These are phyloP conservation scores for Yamadazyma dendronema DNA, from an alignment of 1,139 yeast species.

Conservation along the genomic window DNA sequence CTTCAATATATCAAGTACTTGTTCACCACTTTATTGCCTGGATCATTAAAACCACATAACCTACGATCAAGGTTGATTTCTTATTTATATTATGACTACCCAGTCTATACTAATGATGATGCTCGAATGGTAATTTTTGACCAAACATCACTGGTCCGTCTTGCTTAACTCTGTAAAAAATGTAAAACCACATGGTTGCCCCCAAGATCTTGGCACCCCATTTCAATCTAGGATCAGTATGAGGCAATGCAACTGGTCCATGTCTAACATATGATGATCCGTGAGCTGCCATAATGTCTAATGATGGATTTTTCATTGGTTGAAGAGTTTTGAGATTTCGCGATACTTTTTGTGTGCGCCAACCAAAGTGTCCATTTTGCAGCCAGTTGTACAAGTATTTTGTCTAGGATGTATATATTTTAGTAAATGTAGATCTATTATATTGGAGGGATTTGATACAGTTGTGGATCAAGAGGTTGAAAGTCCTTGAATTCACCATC, in stretches of 20 bases:
- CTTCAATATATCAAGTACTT: no score
- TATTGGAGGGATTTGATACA: constrained; percentile 9
- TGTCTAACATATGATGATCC: constrained; percentile 49
- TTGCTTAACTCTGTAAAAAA: constrained; percentile 73
- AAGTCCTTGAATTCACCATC: constrained; percentile 11
- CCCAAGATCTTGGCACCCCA: constrained; percentile 67
- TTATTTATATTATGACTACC: background rate
- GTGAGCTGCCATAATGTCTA: constrained; percentile 37
- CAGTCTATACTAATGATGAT: constrained; percentile 22
- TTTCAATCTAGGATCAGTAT: constrained; percentile 52
- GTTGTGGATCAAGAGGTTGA: constrained; percentile 11
- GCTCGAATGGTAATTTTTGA: constrained; percentile 42
- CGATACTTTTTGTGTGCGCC: no score
- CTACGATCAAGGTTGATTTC: no score
- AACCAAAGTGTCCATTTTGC: no score
- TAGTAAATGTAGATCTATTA: no score
- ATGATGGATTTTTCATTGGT: constrained; percentile 7
- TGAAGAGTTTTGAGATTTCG: constrained; percentile 4
- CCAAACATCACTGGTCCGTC: constrained; percentile 64
- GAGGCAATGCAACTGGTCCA: constrained; percentile 53
- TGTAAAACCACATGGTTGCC: constrained; percentile 87
- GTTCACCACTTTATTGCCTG: no score
- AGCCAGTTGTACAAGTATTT: background rate
- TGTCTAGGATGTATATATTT: no score
- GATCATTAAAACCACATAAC: no score